Evolutionary conservation across 306 rosid genomes (phyloP).

Genomic region (Mimosa bimucronata): DNA sequence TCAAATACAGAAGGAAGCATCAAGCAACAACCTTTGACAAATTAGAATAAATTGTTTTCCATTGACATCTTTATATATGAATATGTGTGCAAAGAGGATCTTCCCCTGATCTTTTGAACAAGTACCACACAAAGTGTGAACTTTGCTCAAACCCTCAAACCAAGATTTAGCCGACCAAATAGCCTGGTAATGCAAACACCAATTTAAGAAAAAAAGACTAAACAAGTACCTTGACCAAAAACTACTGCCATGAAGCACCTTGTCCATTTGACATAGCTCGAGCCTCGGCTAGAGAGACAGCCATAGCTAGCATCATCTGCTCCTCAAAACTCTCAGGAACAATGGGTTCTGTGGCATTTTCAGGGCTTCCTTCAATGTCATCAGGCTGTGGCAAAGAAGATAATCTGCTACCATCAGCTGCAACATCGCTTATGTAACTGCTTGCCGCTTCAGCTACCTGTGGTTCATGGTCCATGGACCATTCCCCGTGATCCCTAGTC

Average conservation of each 20-base stretch:
- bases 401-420: conserved; percentile 47
- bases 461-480: conserved; percentile 62
- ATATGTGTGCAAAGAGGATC: conserved; percentile 42
- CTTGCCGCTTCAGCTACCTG: conserved; percentile 62
- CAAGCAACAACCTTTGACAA: conserved; percentile 57
- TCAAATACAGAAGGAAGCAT: conserved; percentile 36
- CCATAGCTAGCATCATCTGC: conserved; percentile 99
- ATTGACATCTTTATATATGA: conserved; percentile 53
- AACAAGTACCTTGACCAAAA: conserved; percentile 34
- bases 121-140: conserved; percentile 40
- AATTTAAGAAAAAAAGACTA: conserved; percentile 41
- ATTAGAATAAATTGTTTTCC: conserved; percentile 62
- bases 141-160: conserved; percentile 44
- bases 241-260: conserved; percentile 78
- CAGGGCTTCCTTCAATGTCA: conserved; percentile 61
- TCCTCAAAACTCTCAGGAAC: conserved; percentile 94
- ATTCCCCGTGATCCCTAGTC: conserved; percentile 56
- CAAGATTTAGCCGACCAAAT: conserved; percentile 41
- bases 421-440: conserved; percentile 62
- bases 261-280: conserved; percentile 63
- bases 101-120: conserved; percentile 56
- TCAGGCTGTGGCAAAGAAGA: conserved; percentile 46
- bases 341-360: conserved; percentile 54
- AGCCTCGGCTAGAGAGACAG: conserved; percentile 92
- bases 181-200: conserved; percentile 42